Percentiles rank a stretch among this genome's conserved stretches.
phyloP scores from a whole-genome alignment of 2,329 filamentous ascomycete species.

The Coniochaeta hoffmannii region DNA sequence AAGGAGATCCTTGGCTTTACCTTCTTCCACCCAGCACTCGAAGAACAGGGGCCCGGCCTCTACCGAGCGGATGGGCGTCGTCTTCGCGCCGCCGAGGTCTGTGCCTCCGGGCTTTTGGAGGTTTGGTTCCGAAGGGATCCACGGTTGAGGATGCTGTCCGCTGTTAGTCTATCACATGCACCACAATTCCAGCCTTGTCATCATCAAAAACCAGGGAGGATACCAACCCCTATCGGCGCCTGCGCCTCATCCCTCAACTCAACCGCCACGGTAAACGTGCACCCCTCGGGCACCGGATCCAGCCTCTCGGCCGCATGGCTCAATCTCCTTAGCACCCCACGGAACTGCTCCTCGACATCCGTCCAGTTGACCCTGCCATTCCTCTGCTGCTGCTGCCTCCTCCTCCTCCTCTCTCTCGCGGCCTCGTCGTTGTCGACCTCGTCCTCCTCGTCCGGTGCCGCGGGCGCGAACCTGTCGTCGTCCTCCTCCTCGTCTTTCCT shows the following conservation, averaged over 20 bases:
- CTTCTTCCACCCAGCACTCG: constrained; percentile 59
- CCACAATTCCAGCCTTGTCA: background rate
- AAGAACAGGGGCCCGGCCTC: constrained; percentile 54
- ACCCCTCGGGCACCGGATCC: constrained; percentile 50
- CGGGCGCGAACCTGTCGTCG: constrained; percentile 5
- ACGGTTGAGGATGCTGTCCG: constrained; percentile 48
- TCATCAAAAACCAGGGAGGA: background rate
- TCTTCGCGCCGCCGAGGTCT: constrained; percentile 31
- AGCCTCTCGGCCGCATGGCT: constrained; percentile 52
- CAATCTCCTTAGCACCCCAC: constrained; percentile 58
- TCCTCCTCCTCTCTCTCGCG: background rate
- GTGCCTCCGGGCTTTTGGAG: constrained; percentile 28
- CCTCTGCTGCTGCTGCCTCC: constrained; percentile 6
- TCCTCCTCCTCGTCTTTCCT: constrained; percentile 14
- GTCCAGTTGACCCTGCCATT: constrained; percentile 36
- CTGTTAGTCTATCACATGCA: background rate
- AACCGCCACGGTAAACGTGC: constrained; percentile 69
- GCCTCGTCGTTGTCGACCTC: constrained; percentile 5
- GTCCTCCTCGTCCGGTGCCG: background rate
- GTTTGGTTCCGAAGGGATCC: constrained; percentile 48
- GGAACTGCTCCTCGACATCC: constrained; percentile 65
- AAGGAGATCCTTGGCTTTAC: constrained; percentile 31
- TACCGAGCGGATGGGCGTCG: constrained; percentile 44
- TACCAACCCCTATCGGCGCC: constrained; percentile 50
- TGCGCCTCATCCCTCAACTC: constrained; percentile 57